Percentiles rank a stretch among this genome's conserved stretches.
phyloP scores from a whole-genome alignment of 176 grass and related monocot species.

The Juncus inflexus region DNA sequence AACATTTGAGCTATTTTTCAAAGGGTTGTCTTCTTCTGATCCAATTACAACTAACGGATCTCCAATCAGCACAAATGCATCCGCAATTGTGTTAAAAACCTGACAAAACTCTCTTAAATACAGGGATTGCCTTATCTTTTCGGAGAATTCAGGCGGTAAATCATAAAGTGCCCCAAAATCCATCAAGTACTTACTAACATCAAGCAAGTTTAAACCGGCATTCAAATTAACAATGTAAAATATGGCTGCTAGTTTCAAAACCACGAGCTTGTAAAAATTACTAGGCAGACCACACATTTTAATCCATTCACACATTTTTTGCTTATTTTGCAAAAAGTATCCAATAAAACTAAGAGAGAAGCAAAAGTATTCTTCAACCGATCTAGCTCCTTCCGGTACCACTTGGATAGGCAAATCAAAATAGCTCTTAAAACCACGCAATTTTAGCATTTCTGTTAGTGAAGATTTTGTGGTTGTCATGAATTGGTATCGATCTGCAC shows the following conservation, averaged over 20 bases:
- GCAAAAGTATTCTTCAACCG: neutral
- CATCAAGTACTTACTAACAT: slow-evolving; percentile 23
- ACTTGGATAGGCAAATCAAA: slow-evolving; percentile 34
- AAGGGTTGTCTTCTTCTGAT: neutral
- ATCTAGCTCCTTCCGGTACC: neutral
- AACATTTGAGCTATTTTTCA: slow-evolving; percentile 22
- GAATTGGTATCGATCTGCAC: slow-evolving; percentile 26
- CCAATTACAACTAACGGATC: slow-evolving; percentile 54
- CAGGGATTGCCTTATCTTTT: slow-evolving; percentile 26
- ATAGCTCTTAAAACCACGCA: slow-evolving; percentile 38
- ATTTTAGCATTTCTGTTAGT: slow-evolving; percentile 49
- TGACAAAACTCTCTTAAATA: neutral
- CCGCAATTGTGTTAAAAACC: slow-evolving; percentile 34
- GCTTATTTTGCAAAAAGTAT: slow-evolving; percentile 23
- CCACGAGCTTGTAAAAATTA: slow-evolving; percentile 13
- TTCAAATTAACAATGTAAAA: slow-evolving; percentile 42
- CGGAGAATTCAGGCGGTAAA: slow-evolving; percentile 42
- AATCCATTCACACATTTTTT: slow-evolving; percentile 32
- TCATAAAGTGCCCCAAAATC: neutral
- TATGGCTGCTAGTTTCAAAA: slow-evolving; percentile 45
- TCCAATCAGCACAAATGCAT: slow-evolving; percentile 49
- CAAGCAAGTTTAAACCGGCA: slow-evolving; percentile 10
- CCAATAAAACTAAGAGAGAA: slow-evolving; percentile 23
- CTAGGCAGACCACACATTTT: slow-evolving; percentile 12
- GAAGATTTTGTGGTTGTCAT: slow-evolving; percentile 33